Evolutionary conservation across 2,329 filamentous ascomycete species (phyloP).

Genomic region (Mycocentrospora acerina): DNA sequence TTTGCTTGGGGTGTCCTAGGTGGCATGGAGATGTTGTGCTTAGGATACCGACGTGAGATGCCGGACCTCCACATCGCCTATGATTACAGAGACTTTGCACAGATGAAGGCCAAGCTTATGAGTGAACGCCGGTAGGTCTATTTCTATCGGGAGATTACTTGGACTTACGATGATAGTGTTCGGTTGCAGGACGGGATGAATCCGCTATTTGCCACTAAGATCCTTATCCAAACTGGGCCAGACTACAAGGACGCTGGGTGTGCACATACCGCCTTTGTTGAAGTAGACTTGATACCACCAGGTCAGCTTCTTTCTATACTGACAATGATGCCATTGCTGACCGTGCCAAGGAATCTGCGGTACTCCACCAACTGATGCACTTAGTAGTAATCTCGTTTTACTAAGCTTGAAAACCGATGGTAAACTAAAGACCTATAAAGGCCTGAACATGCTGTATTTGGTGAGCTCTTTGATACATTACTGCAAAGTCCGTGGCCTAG

Average conservation of each 20-base stretch:
- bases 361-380: constrained; percentile 26
- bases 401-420: constrained; percentile 26
- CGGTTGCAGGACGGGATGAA: constrained; percentile 33
- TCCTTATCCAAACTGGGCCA: constrained; percentile 36
- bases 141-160: too few relatives aligned
- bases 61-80: constrained; percentile 37
- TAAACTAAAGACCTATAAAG: constrained; percentile 26
- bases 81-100: constrained; percentile 32
- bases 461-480: constrained; percentile 27
- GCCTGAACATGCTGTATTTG: constrained; percentile 33
- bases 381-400: constrained; percentile 28
- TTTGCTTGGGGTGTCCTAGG: constrained; percentile 34
- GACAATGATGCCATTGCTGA: constrained; percentile 4
- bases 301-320: constrained; percentile 19
- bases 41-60: constrained; percentile 34
- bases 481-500: constrained; percentile 25
- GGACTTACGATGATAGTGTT: constrained; percentile 24
- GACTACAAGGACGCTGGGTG: constrained; percentile 30
- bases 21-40: constrained; percentile 34
- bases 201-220: constrained; percentile 29
- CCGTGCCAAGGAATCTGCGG: constrained; percentile 8
- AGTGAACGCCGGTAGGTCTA: constrained; percentile 27
- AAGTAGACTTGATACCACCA: constrained; percentile 34
- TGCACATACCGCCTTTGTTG: constrained; percentile 26
- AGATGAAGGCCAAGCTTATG: constrained; percentile 31